These are phyloP conservation scores for Amanita muscaria DNA, from an alignment of 768 basidiomycete genomes.

Conservation along the genomic window DNA sequence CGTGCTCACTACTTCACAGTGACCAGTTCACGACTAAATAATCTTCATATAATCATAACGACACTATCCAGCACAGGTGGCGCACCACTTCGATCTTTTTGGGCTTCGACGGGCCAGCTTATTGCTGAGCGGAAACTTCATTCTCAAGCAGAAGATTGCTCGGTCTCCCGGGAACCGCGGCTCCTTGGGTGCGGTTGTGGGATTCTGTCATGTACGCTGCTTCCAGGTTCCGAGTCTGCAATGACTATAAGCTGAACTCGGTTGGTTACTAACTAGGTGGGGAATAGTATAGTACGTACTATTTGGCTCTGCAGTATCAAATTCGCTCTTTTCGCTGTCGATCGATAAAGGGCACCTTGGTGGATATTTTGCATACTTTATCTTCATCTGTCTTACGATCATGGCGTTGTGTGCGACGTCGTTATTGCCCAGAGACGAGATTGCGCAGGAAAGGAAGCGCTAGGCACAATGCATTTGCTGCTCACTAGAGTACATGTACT, in stretches of 20 bases:
- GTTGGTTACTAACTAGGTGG: slow-evolving; percentile 20
- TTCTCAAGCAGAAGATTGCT: slow-evolving; percentile 19
- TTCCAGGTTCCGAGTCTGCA: not conserved
- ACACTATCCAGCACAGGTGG: slow-evolving; percentile 72
- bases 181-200: not conserved
- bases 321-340: slow-evolving; percentile 62
- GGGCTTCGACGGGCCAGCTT: slow-evolving; percentile 53
- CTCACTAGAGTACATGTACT: too few relatives aligned
- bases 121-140: slow-evolving; percentile 60
- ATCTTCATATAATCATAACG: too few relatives aligned
- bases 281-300: slow-evolving; percentile 30
- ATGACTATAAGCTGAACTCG: too few relatives aligned
- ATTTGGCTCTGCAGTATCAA: slow-evolving; percentile 51
- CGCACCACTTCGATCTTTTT: slow-evolving; percentile 59
- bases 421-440: not conserved
- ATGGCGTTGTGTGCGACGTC: too few relatives aligned
- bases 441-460: too few relatives aligned
- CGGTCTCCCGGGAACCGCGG: not conserved
- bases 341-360: slow-evolving; percentile 42
- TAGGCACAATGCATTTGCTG: too few relatives aligned
- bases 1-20: slow-evolving; percentile 22
- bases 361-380: slow-evolving; percentile 41
- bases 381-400: not conserved
- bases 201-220: not conserved
- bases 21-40: slow-evolving; percentile 18